Conservation (phyloP, 2,329 filamentous ascomycete species). For the Talaromyces piceae region DNA sequence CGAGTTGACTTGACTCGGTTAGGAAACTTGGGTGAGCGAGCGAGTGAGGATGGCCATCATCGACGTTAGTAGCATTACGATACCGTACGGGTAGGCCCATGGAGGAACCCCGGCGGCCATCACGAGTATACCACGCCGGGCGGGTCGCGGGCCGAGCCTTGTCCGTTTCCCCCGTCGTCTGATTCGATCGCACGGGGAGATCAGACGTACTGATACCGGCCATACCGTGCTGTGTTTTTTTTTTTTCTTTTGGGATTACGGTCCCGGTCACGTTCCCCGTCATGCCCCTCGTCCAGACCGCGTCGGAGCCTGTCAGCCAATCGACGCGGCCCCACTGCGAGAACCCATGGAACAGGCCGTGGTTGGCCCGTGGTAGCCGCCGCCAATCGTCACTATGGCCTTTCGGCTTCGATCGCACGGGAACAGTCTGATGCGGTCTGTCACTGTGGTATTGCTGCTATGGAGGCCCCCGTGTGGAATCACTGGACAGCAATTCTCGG, state of each 20-base stretch:
- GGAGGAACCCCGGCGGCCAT: background rate
- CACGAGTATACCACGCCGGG: background rate
- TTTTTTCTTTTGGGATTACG: too few relatives aligned
- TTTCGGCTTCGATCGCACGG: too few relatives aligned
- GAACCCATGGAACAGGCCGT: background rate
- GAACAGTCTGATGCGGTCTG: too few relatives aligned
- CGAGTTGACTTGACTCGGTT: too few relatives aligned
- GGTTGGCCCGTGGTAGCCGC: background rate
- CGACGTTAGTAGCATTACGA: too few relatives aligned
- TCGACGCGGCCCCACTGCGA: background rate
- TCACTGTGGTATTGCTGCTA: background rate
- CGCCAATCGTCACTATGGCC: background rate
- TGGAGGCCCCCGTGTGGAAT: too few relatives aligned
- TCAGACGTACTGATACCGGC: background rate
- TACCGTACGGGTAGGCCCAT: background rate
- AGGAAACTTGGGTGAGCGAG: too few relatives aligned
- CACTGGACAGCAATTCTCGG: too few relatives aligned
- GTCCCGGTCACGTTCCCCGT: too few relatives aligned
- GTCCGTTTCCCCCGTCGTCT: background rate
- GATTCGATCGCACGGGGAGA: background rate
- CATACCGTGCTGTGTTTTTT: background rate
- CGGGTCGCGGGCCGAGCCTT: background rate
- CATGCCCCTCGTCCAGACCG: background rate
- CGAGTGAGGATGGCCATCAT: too few relatives aligned
- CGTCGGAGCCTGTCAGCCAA: background rate